These are phyloP conservation scores for Phytopythium chamaehyphon DNA, from an alignment of 352 stramenopile genomes.

Conservation along the genomic window DNA sequence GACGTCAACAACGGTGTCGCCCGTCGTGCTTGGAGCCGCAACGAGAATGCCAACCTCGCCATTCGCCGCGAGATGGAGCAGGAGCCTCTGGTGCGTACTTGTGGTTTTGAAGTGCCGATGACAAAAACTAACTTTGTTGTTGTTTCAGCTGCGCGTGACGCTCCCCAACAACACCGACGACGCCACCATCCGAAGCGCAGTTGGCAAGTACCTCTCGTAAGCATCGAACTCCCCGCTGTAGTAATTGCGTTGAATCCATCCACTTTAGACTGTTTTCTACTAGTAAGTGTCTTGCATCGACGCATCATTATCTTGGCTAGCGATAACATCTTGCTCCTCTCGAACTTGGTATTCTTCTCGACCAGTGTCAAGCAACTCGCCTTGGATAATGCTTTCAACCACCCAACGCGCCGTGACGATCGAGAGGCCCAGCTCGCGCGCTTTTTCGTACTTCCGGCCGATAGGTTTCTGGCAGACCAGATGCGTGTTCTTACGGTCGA, in stretches of 20 bases:
- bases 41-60: slow-evolving; percentile 80
- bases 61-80: slow-evolving; percentile 82
- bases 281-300: neutral
- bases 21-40: slow-evolving; percentile 76
- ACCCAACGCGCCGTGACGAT: slow-evolving; percentile 67
- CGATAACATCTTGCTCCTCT: slow-evolving; percentile 4
- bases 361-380: slow-evolving; percentile 32
- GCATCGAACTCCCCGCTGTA: too few species aligned
- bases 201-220: slow-evolving; percentile 38
- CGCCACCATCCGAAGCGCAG: slow-evolving; percentile 34
- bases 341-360: slow-evolving; percentile 19
- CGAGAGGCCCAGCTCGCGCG: slow-evolving; percentile 38
- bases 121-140: slow-evolving; percentile 12
- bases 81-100: slow-evolving; percentile 53
- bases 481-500: slow-evolving; percentile 61
- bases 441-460: slow-evolving; percentile 64
- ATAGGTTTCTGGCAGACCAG: slow-evolving; percentile 48
- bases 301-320: neutral
- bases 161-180: slow-evolving; percentile 44
- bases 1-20: slow-evolving; percentile 89
- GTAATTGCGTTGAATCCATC: too few species aligned
- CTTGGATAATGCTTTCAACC: slow-evolving; percentile 52
- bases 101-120: neutral
- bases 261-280: neutral
- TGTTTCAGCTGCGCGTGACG: slow-evolving; percentile 44